Evolutionary conservation across 768 basidiomycete genomes (phyloP), one percentile per base, ranked within the genome.

Genomic region (Rubroboletus satanas): DNA sequence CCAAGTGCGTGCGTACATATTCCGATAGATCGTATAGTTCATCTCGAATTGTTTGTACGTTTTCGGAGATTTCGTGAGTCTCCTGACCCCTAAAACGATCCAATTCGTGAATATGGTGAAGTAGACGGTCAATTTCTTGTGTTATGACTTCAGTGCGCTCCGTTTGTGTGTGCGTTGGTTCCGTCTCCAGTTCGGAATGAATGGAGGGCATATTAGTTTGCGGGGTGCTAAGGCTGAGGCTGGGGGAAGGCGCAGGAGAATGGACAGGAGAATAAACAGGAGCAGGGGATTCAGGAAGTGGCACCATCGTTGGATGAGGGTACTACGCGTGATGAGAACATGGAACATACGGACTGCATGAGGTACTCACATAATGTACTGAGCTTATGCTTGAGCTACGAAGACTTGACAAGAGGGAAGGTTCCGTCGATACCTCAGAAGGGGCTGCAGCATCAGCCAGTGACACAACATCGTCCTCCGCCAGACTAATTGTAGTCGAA

Each of bases 11-110:
- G 54, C 77, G 82, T 17, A 87, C 68, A 56, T 77, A 80, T 29
- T 81, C 73, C 0, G 83, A 79, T 11, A 94, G 75, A 43, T 84
- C 82, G 12, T 76, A 77, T 3, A 96, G 73, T 59, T 89, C 84
- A 36, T 85, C 76, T 54, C 87, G 80, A 37, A 97, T 81, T 0
- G 83, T 80, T 49, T 80, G 80, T 5, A 96, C 76, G 63, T 88
- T 84, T 44, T 82, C 83, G 0, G 79, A 77, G 8, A 94, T 65
- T 15, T 85, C 84, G 28, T 80, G 75, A 31, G 77, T 80, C 59
- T 94, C 88, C 3, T 80, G 75, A 0, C 82, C 84, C 50, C 88
- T 74, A 17, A 76, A 73, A 32, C 79, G 74, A 60, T 92, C 83
- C 12, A 92, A 63, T 49, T 89, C 84, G 49, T 88, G 83, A 10